Conservation (phyloP, 1,139 yeast species). For the Debaryomyces coudertii region DNA sequence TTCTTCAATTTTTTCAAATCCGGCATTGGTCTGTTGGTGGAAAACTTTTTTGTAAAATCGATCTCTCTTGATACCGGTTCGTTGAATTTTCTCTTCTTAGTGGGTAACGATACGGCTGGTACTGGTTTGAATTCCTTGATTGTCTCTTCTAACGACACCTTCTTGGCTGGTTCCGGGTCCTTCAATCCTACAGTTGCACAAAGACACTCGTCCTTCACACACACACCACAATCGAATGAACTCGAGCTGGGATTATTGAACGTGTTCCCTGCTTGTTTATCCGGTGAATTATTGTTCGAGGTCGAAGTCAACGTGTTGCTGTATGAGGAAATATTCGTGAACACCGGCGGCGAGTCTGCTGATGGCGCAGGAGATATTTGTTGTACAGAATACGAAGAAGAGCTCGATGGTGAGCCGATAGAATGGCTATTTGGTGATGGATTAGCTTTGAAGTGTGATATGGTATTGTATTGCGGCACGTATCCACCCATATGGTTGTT, state of each 20-base stretch:
- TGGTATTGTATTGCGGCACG: constrained; percentile 10
- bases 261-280: constrained; percentile 10
- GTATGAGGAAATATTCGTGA: constrained; percentile 3
- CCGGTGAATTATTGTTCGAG: constrained; percentile 22
- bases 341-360: constrained; percentile 46
- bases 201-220: constrained; percentile 69
- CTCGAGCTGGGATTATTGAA: constrained; percentile 14
- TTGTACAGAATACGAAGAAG: constrained; percentile 43
- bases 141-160: constrained; percentile 31
- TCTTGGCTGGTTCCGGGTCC: constrained; percentile 17
- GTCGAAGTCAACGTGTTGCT: constrained; percentile 19
- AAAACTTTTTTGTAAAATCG: constrained; percentile 58
- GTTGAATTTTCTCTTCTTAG: constrained; percentile 31
- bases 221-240: constrained; percentile 61
- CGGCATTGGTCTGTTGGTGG: constrained; percentile 42
- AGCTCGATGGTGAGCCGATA: constrained; percentile 32
- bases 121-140: constrained; percentile 53
- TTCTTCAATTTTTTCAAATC: constrained; percentile 35
- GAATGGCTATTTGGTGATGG: constrained; percentile 14
- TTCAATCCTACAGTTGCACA: constrained; percentile 70
- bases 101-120: constrained; percentile 61
- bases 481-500: background rate
- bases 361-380: constrained; percentile 62
- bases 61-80: constrained; percentile 36
- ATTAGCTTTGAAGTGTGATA: constrained; percentile 5